Evolutionary conservation across 345 rosid genomes (phyloP).

Genomic region (Sonneratia caseolaris): DNA sequence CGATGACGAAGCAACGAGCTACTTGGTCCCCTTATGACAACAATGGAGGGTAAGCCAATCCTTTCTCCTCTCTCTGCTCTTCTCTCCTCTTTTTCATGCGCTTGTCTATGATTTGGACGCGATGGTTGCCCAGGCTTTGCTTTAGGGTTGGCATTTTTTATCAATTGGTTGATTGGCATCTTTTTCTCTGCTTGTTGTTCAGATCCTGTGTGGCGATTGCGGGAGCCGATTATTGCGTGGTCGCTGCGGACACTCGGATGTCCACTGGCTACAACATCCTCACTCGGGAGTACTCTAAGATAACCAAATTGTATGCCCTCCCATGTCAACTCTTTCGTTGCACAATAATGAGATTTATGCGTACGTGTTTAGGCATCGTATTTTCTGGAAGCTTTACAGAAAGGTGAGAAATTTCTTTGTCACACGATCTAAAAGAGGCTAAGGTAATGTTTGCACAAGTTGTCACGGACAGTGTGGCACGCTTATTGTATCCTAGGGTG

Average conservation of each 20-base stretch:
- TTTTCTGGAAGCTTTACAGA: too few species aligned
- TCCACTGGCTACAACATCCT: slow-evolving; percentile 87
- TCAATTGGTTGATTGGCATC: background rate
- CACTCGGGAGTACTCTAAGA: slow-evolving; percentile 85
- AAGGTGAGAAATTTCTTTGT: background rate
- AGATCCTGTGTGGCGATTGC: slow-evolving; percentile 94
- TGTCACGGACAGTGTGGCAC: background rate
- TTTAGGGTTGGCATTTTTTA: background rate
- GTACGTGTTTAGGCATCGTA: too few species aligned
- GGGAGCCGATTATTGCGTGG: slow-evolving; percentile 87
- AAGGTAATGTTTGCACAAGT: background rate
- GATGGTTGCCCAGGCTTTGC: background rate
- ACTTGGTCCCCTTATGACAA: slow-evolving; percentile 89
- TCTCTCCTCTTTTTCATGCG: background rate
- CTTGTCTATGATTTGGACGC: background rate
- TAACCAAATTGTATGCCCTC: slow-evolving; percentile 55
- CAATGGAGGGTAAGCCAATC: slow-evolving; percentile 78
- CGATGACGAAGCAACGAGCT: slow-evolving; percentile 77
- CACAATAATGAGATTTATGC: background rate
- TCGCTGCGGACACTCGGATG: slow-evolving; percentile 97
- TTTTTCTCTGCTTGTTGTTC: background rate
- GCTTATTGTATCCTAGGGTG: background rate
- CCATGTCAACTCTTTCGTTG: background rate
- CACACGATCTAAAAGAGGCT: background rate
- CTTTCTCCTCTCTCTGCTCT: slow-evolving; percentile 3